A percentile compares a stretch with the other conserved stretches of the same genome.
phyloP scores from a whole-genome alignment of 805 yeast species.

The Sugiyamaella americana region DNA sequence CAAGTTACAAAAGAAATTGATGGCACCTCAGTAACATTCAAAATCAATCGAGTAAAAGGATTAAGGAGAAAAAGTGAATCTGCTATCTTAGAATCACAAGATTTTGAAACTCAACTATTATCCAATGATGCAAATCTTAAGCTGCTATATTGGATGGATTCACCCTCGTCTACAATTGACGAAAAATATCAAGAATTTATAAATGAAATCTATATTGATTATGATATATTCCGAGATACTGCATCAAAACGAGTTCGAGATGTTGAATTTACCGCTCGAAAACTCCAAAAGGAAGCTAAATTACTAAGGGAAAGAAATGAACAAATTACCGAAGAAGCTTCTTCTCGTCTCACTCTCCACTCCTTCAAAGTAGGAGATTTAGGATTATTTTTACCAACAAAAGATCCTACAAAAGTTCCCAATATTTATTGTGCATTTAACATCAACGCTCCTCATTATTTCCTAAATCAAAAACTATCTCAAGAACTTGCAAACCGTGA shows the following conservation, averaged over 20 bases:
- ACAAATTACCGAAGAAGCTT: constrained; percentile 29
- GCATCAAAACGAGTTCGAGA: constrained; percentile 76
- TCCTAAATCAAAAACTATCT: constrained; percentile 47
- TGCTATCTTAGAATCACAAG: neutral
- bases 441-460: constrained; percentile 78
- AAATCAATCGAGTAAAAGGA: constrained; percentile 69
- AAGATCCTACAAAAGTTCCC: constrained; percentile 38
- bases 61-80: constrained; percentile 14
- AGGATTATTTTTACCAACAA: constrained; percentile 79
- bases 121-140: constrained; percentile 8
- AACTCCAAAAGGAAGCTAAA: constrained; percentile 66
- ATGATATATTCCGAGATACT: constrained; percentile 35
- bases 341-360: constrained; percentile 57
- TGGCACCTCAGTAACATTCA: constrained; percentile 36
- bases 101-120: neutral
- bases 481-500: constrained; percentile 44
- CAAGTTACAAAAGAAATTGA: constrained; percentile 44
- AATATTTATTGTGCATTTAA: constrained; percentile 94
- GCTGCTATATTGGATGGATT: constrained; percentile 45
- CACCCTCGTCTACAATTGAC: constrained; percentile 26
- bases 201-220: constrained; percentile 33
- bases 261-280: constrained; percentile 84
- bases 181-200: constrained; percentile 22
- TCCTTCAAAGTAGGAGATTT: constrained; percentile 68
- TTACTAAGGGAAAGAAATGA: constrained; percentile 36